Evolutionary conservation across 2,329 filamentous ascomycete species (phyloP), one percentile per base, ranked within the genome.

Genomic region (Epichloe hybrida): DNA sequence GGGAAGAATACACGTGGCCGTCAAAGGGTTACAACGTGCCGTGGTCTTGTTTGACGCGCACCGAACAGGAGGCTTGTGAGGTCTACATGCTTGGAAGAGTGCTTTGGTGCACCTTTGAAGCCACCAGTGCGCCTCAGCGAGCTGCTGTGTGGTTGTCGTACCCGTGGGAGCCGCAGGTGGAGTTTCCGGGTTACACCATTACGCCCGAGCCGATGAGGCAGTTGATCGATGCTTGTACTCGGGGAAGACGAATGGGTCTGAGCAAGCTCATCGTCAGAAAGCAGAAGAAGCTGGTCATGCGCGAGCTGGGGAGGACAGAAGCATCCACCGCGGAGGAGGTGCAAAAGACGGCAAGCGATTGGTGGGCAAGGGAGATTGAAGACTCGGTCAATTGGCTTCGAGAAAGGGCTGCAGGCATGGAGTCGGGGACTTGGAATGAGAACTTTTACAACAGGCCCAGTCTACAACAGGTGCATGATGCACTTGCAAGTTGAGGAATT

Each of bases 71-170:
- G 57, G 68, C 73, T 0, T 77, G 77, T 20, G 74, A 79, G 60
- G 77, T 80, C 1, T 82, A 80, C 62, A 80, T 81, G 77, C 72
- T 82, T 15, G 79, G 77, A 5, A 71, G 78, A 39, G 68, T 80
- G 27, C 65, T 82, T 45, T 82, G 78, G 77, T 81, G 79, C 58
- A 72, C 81, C 15, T 81, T 81, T 51, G 79, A 82, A 59, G 77
- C 76, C 20, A 72, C 74, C 58, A 76, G 75, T 52, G 77, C 76
- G 2, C 77, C 78, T 2, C 75, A 81, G 57, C 69, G 70, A 53
- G 72, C 73, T 2, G 73, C 75, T 3, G 69, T 79, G 12, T 81
- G 78, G 78, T 71, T 78, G 55, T 81, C 78, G 44, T 81, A 81
- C 59, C 66, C 66, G 15, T 73, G 72, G 63, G 77, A 81, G 59